Percentiles rank a stretch among this genome's conserved stretches.
Conservation (phyloP, 75 land plant species). For the Selaginella tamariscina region DNA sequence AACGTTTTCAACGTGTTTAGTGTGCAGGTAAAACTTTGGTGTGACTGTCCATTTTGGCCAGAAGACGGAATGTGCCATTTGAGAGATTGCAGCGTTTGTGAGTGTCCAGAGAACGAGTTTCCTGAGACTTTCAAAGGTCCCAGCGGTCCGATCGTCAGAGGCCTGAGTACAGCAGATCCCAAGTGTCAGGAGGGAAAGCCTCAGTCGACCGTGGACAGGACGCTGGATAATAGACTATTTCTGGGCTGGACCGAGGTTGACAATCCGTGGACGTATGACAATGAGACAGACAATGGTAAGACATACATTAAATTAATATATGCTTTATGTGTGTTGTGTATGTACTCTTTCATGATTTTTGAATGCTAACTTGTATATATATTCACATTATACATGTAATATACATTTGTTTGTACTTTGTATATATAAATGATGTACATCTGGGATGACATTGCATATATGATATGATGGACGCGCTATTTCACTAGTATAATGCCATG, state of each 20-base stretch:
- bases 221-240: slow-evolving; percentile 46
- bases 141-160: slow-evolving; percentile 4
- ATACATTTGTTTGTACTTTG: too few species aligned
- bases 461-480: too few species aligned
- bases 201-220: slow-evolving; percentile 71
- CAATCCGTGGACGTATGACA: slow-evolving; percentile 95
- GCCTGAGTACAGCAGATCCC: slow-evolving; percentile 38
- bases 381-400: too few species aligned
- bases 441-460: too few species aligned
- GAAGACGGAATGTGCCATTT: slow-evolving; percentile 94
- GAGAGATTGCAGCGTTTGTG: slow-evolving; percentile 94
- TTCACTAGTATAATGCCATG: too few species aligned
- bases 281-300: slow-evolving; percentile 53
- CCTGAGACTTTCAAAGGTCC: slow-evolving; percentile 51
- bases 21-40: slow-evolving; percentile 53
- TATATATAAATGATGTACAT: too few species aligned
- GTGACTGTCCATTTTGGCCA: slow-evolving; percentile 97
- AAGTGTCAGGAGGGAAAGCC: slow-evolving; percentile 90
- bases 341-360: background rate
- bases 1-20: background rate
- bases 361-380: too few species aligned
- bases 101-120: slow-evolving; percentile 86
- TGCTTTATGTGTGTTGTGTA: background rate
- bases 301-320: too few species aligned
- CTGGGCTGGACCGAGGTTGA: slow-evolving; percentile 68